Evolutionary conservation across 257 asterid species (phyloP), one percentile per base, ranked within the genome.

Genomic region (Orobanche coerulescens): DNA sequence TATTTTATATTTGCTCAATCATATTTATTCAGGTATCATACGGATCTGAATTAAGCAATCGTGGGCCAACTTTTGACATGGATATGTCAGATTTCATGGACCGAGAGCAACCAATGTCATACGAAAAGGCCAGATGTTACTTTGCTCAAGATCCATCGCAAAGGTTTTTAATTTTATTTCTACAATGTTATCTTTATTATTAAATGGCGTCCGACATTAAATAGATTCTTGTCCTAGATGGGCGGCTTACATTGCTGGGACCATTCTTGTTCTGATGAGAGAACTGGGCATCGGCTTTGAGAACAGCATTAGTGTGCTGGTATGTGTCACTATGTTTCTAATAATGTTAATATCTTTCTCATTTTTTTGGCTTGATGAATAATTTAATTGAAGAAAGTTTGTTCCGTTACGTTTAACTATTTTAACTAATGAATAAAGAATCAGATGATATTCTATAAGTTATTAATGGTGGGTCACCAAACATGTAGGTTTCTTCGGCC

Each of bases 171-270:
- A 18, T 42, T 36, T 62, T 48, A 46, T 47, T 37, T 64, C 19
- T 40, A 20, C 59, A 13, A 11, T 65, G 37, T 54, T 15, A 34
- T 58, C 24, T 50, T n/a, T n/a, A 57, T 30, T 69, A 56, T 13
- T 42, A 30, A 36, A 51, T 50, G 60, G 33, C 50, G 11, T 50
- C 22, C 64, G 10, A 16, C 65, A 49, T 83, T 82, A 31, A 84
- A 60, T 56, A 22, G 33, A 34, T 52, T 71, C 34, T 72, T 50
- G 43, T 74, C 49, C 66, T 69, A 93, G 99, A 76, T 93, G 99
- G 97, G 99, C 99, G n/a, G 99, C 99, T 34, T 89, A 89, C 76
- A 89, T 76, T 65, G 99, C 99, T 3, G 99, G 99, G 52, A 86
- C 99, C 65, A 80, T 93, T 75, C 86, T 93, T 11, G 99, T 93